Evolutionary conservation across 306 rosid genomes (phyloP), one percentile per base, ranked within the genome.

Genomic region (Alnus rubra): DNA sequence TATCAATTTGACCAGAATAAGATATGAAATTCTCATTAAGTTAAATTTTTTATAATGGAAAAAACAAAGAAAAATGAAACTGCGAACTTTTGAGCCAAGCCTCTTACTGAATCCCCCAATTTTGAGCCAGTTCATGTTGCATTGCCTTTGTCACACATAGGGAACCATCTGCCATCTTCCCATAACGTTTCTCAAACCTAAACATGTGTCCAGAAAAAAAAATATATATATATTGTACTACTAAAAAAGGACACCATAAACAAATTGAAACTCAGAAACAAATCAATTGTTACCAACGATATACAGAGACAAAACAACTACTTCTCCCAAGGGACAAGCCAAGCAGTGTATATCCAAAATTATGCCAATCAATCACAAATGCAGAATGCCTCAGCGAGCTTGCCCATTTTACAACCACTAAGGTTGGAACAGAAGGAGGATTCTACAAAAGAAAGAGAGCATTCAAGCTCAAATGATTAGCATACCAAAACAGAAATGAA

Each of bases 381-480:
- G 90, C 84, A 52, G 98, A 95, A 51, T 63, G 81, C 86, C 97
- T 90, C 69, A 91, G 84, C 87, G 89, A 85, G 81, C 98, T 91
- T 62, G 98, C 97, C 94, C 92, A 95, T 89, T 91, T 95, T 82
- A 93, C 98, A 54, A 93, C 96, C 60, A 89, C 91, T 76, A 95
- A 84, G 48, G 98, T 91, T 37, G 99, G 99, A 89, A 95, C 96
- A 37, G 98, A 93, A 83, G 99, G 99, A 82, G 98, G 99, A 93
- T 95, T 95, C 99, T 95, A 86, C 54, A 82, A 33, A 84, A 71
- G 67, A 68, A 83, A 86, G 79, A 70, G 74, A 77, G 63, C 19
- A 74, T 33, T 47, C 72, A 35, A 55, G 15, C 33, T 9, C 56
- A 42, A 44, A 28, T 42, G 35, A 58, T 39, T 45, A 75, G 28